Percentiles rank a stretch among this genome's conserved stretches.
Conservation (phyloP, 2,329 filamentous ascomycete species). For the Sarocladium strictum region DNA sequence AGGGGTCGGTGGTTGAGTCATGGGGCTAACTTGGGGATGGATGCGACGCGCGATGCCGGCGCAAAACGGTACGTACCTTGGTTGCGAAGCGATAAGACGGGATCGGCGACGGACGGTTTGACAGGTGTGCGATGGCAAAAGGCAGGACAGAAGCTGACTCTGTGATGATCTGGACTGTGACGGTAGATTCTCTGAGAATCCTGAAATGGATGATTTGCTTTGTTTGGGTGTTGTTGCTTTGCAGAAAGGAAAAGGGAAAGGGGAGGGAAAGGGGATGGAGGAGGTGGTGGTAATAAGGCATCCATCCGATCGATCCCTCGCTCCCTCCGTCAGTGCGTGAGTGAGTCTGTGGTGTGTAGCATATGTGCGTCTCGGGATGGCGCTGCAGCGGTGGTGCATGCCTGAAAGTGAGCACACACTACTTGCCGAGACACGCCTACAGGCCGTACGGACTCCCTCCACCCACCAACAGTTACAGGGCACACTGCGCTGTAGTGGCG, state of each 20-base stretch:
- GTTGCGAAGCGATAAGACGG: constrained; percentile 10
- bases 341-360: neutral
- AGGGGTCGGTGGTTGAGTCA: constrained; percentile 7
- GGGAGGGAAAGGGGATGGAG: constrained; percentile 28
- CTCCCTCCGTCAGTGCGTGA: neutral
- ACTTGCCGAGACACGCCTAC: too few relatives aligned
- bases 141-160: constrained; percentile 33
- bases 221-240: constrained; percentile 42
- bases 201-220: constrained; percentile 38
- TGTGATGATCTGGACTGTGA: constrained; percentile 56
- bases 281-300: constrained; percentile 17
- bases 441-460: too few relatives aligned
- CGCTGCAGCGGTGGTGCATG: too few relatives aligned
- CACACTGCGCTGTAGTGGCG: too few relatives aligned
- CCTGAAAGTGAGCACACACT: too few relatives aligned
- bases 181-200: constrained; percentile 50
- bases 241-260: constrained; percentile 33
- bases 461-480: too few relatives aligned
- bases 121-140: constrained; percentile 32
- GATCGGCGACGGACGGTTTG: neutral
- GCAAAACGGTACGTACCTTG: constrained; percentile 18
- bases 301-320: constrained; percentile 5
- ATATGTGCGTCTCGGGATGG: neutral
- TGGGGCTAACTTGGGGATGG: too few relatives aligned
- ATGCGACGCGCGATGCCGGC: constrained; percentile 9